Percentiles rank a stretch among this genome's conserved stretches.
Evolutionary conservation across 1,284 basidiomycete species (phyloP).

Genomic region (Heterobasidion annosum): DNA sequence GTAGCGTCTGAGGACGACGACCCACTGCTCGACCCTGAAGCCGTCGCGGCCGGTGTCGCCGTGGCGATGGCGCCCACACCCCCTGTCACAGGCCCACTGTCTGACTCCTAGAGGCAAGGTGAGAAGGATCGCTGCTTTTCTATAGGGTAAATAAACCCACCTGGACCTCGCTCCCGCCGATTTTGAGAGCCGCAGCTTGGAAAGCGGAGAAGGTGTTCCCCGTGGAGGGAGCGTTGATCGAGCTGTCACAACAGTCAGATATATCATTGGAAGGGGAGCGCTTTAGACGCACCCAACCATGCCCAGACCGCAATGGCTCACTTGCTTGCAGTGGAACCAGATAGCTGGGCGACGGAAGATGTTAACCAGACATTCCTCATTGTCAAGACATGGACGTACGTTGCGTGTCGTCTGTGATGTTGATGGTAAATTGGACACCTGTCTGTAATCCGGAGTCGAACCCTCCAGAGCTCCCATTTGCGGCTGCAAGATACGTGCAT

Average conservation of each 20-base stretch:
- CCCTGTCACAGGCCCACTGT: slow-evolving; percentile 26
- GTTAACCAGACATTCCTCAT: not conserved
- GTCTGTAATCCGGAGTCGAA: slow-evolving; percentile 42
- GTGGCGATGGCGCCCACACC: slow-evolving; percentile 30
- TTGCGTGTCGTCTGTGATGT: slow-evolving; percentile 36
- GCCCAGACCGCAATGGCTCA: slow-evolving; percentile 43
- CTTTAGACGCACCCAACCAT: slow-evolving; percentile 38
- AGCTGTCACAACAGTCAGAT: slow-evolving; percentile 14
- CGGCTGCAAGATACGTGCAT: slow-evolving; percentile 35
- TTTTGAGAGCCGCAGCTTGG: slow-evolving; percentile 31
- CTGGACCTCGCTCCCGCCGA: slow-evolving; percentile 27
- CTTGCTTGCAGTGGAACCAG: slow-evolving; percentile 59
- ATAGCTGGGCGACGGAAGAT: slow-evolving; percentile 27
- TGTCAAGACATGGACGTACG: slow-evolving; percentile 23
- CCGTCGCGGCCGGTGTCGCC: slow-evolving; percentile 14
- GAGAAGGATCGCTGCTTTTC: not conserved
- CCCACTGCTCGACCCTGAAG: slow-evolving; percentile 9
- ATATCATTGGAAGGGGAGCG: not conserved
- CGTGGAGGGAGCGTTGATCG: slow-evolving; percentile 52
- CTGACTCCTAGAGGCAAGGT: slow-evolving; percentile 21
- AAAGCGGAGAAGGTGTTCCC: slow-evolving; percentile 47
- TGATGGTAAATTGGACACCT: slow-evolving; percentile 35
- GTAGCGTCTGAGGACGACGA: not conserved
- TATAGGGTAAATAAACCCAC: slow-evolving; percentile 19
- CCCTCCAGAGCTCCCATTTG: slow-evolving; percentile 26